Conservation (phyloP, 2,329 filamentous ascomycete species). For the Cladosporium velox region DNA sequence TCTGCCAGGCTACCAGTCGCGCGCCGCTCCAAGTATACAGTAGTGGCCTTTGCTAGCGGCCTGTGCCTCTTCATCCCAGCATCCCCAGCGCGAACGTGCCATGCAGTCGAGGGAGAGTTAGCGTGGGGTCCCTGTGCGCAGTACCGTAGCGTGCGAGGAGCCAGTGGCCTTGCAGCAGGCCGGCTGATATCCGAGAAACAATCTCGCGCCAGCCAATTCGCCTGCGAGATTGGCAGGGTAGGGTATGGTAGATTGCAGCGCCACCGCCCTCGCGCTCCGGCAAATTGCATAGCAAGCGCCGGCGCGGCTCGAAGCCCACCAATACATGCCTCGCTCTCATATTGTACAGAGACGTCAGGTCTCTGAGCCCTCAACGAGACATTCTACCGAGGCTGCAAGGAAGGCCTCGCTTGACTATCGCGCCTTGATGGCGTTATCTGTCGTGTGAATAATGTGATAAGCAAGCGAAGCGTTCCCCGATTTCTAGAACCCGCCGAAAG, state of each 20-base stretch:
- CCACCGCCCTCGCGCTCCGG: background rate
- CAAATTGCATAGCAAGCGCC: conserved; percentile 3
- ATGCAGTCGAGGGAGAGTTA: background rate
- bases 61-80: background rate
- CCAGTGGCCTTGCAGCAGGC: background rate
- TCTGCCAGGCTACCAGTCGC: conserved; percentile 5
- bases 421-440: conserved; percentile 10
- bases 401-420: conserved; percentile 3
- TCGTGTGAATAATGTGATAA: conserved; percentile 4
- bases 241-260: conserved; percentile 3
- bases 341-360: background rate
- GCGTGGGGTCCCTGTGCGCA: background rate
- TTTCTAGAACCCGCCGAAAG: background rate
- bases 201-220: background rate
- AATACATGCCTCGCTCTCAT: background rate
- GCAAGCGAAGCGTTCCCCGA: conserved; percentile 7
- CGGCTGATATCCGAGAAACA: conserved; percentile 10
- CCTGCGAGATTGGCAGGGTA: background rate
- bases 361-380: background rate
- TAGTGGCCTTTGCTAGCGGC: background rate
- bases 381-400: conserved; percentile 7
- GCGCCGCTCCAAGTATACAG: background rate
- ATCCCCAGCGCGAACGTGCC: background rate
- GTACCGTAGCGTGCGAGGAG: background rate
- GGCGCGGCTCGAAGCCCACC: conserved; percentile 13